These are phyloP conservation scores for Neoboletus subvelutipes DNA, from an alignment of 768 basidiomycete species.

Conservation along the genomic window DNA sequence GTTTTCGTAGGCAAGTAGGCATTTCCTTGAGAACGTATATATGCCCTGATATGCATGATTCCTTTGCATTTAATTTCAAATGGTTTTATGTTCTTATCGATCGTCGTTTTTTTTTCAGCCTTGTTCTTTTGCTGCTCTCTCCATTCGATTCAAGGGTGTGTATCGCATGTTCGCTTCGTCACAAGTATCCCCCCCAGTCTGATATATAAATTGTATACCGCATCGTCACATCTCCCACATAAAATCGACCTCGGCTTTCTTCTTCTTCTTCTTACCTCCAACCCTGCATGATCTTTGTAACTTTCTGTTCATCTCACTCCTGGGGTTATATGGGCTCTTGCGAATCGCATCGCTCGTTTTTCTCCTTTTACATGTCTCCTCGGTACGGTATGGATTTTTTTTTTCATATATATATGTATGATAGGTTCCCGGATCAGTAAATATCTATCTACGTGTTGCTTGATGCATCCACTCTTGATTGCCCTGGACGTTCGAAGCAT, in stretches of 20 bases:
- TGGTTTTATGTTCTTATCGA: conserved; percentile 13
- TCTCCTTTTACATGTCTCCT: background rate
- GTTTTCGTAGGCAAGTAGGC: conserved; percentile 22
- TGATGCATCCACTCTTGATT: conserved; percentile 22
- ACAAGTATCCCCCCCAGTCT: conserved; percentile 2
- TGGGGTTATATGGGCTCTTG: background rate
- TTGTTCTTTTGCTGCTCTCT: conserved; percentile 3
- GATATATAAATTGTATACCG: conserved; percentile 30
- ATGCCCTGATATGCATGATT: conserved; percentile 25
- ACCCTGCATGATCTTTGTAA: conserved; percentile 5
- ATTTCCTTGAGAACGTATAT: conserved; percentile 21
- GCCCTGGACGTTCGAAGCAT: background rate
- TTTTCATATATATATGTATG: conserved; percentile 18
- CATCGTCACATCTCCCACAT: conserved; percentile 15
- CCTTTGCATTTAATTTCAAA: conserved; percentile 24
- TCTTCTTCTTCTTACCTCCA: background rate
- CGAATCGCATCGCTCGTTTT: too few relatives aligned
- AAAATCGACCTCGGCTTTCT: conserved; percentile 13
- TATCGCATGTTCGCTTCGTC: conserved; percentile 11
- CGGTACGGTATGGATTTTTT: conserved; percentile 9
- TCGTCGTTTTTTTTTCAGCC: conserved; percentile 1
- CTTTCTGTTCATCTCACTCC: background rate
- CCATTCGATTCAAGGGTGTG: conserved; percentile 15
- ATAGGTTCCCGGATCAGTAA: conserved; percentile 17
- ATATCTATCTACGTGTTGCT: conserved; percentile 25